These are phyloP conservation scores for Isatis lusitanica DNA, from an alignment of 441 rosid species.

Conservation along the genomic window DNA sequence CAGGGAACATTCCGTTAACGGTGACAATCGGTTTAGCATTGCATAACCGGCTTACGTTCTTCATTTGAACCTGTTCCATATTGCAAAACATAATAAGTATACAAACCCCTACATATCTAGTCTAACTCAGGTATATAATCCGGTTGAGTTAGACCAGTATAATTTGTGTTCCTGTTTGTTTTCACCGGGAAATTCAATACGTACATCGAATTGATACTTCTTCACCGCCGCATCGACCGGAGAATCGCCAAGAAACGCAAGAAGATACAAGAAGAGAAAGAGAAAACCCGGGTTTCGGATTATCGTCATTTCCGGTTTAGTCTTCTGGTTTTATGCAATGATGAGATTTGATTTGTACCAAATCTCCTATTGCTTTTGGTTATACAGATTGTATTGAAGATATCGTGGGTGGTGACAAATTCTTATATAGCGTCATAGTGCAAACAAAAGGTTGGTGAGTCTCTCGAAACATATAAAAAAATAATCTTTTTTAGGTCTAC, in stretches of 20 bases:
- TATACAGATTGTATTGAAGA: conserved; percentile 23
- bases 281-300: conserved; percentile 7
- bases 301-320: conserved; percentile 34
- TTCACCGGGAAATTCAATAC: background rate
- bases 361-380: conserved; percentile 1
- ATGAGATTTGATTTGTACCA: background rate
- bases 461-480: background rate
- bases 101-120: background rate
- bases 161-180: background rate
- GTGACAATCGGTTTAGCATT: conserved; percentile 54
- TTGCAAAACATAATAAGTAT: background rate
- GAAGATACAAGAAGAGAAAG: conserved; percentile 35
- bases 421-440: conserved; percentile 35
- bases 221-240: conserved; percentile 47
- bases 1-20: conserved; percentile 57
- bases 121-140: background rate
- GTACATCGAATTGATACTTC: conserved; percentile 55
- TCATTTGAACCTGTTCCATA: conserved; percentile 47
- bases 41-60: conserved; percentile 53
- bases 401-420: conserved; percentile 8
- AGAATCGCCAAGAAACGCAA: conserved; percentile 35
- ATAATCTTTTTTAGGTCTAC: background rate
- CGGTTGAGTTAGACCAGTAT: background rate
- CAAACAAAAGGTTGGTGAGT: conserved; percentile 37
- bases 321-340: conserved; percentile 20